phyloP scores from a whole-genome alignment of 129 eudicot genomes.

The Ambrosia artemisiifolia region DNA sequence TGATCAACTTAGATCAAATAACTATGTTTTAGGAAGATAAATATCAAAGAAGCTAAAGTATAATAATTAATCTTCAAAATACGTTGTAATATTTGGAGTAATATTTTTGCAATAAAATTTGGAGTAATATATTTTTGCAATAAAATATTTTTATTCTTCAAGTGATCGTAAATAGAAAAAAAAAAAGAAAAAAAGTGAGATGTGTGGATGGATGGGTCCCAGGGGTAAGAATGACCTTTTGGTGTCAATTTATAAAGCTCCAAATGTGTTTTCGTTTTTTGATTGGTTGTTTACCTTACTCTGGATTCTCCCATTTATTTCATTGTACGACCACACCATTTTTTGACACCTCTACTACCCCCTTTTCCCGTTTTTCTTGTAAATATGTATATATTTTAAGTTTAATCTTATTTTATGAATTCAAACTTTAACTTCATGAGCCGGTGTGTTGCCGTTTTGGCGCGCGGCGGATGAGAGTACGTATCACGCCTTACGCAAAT shows the following conservation, averaged over 20 bases:
- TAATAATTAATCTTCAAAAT: no score
- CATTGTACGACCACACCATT: slow-evolving; percentile 33
- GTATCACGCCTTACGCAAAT: no score
- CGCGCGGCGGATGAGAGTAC: no score
- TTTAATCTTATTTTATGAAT: neutral
- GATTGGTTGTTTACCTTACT: slow-evolving; percentile 37
- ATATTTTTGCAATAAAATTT: no score
- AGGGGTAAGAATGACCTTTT: slow-evolving; percentile 15
- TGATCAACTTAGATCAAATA: no score
- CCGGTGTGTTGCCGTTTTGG: no score
- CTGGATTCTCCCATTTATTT: slow-evolving; percentile 17
- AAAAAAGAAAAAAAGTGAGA: slow-evolving; percentile 3
- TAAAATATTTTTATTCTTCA: no score
- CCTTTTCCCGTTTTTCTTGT: neutral
- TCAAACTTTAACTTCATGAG: neutral
- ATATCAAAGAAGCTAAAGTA: no score
- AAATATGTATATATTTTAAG: neutral
- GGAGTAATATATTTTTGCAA: no score
- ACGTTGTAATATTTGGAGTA: no score
- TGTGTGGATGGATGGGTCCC: neutral
- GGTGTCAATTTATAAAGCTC: slow-evolving; percentile 11
- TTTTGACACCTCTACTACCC: slow-evolving; percentile 27
- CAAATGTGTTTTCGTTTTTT: slow-evolving; percentile 52
- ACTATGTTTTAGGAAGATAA: no score
- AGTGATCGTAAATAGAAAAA: neutral